phyloP scores from a whole-genome alignment of 306 rosid species.

The Oxytropis ochrocephala region DNA sequence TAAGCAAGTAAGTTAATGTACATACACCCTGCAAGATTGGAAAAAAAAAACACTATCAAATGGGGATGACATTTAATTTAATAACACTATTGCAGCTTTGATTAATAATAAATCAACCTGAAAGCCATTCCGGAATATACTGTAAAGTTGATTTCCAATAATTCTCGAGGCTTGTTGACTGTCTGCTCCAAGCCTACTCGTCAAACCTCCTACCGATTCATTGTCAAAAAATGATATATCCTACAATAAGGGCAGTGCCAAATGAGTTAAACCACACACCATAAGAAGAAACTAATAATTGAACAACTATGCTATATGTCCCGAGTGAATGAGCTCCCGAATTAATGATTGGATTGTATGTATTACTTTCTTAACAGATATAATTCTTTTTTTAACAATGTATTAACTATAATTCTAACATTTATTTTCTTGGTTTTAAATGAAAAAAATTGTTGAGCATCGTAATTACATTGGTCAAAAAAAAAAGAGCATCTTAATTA shows the following conservation, averaged over 20 bases:
- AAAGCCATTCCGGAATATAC: slow-evolving; percentile 78
- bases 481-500: too few species aligned
- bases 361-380: too few species aligned
- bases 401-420: too few species aligned
- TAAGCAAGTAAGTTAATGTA: slow-evolving; percentile 65
- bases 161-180: slow-evolving; percentile 97
- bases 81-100: not conserved
- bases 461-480: too few species aligned
- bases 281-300: not conserved
- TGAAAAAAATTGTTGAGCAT: too few species aligned
- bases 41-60: slow-evolving; percentile 11
- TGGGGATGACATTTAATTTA: slow-evolving; percentile 1
- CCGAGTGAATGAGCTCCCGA: too few species aligned
- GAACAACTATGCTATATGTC: too few species aligned
- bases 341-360: too few species aligned
- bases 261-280: slow-evolving; percentile 36
- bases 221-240: slow-evolving; percentile 90
- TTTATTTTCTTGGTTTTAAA: too few species aligned
- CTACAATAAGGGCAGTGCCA: slow-evolving; percentile 52
- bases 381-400: too few species aligned
- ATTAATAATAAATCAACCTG: slow-evolving; percentile 58
- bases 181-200: slow-evolving; percentile 99
- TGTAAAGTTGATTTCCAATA: slow-evolving; percentile 90
- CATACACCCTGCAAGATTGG: slow-evolving; percentile 62
- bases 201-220: slow-evolving; percentile 95